Evolutionary conservation across 2,329 filamentous ascomycete species (phyloP), one percentile per base, ranked within the genome.

Genomic region (Aspergillus sergii): DNA sequence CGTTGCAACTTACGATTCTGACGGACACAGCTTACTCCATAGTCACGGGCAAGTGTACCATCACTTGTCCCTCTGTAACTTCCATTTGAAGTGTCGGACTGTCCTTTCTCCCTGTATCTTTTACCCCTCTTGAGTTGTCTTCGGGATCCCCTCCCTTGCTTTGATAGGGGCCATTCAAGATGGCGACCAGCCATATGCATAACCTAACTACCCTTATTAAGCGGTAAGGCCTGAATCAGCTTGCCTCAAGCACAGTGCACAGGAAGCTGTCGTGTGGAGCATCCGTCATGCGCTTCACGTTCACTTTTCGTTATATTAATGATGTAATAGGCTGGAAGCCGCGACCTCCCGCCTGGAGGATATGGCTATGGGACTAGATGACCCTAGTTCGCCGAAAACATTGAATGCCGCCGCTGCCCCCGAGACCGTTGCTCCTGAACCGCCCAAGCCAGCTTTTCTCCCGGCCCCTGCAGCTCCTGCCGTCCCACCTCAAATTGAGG

Each of bases 151-250:
- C 62, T 65, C 65, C 23, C 65, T 68, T 66, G 58, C 60, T 51
- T 60, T 16, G 28, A 43, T 30, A 64, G 58, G 63, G 64, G 59
- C 60, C 61, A 41, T 60, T 62, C 68, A 76, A 69, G 61, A 94
- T 94, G 91, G 87, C 90, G 69, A 82, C 88, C 66, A 91, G 86
- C 81, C 92, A 93, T 74, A 97, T 98, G 93, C 90, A 98, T 81
- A 98, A 97, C 78, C 83, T 99, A 67, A 96, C 93, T 41, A 99
- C 95, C 60, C 88, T 99, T 74, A 97, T 99, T 83, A 99, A 99
- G 87, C 89, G 95, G 95, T 98, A 87, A 72, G 87, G 81, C 26
- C 54, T 28, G 26, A 8, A 30, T 59, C 34, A 28, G 14, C n/a
- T 8, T 55, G 21, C 32, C 11, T 7, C 34, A 23, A 12, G 21